These are phyloP conservation scores for Fraxinus excelsior DNA, from an alignment of 257 asterid genomes.

Conservation along the genomic window DNA sequence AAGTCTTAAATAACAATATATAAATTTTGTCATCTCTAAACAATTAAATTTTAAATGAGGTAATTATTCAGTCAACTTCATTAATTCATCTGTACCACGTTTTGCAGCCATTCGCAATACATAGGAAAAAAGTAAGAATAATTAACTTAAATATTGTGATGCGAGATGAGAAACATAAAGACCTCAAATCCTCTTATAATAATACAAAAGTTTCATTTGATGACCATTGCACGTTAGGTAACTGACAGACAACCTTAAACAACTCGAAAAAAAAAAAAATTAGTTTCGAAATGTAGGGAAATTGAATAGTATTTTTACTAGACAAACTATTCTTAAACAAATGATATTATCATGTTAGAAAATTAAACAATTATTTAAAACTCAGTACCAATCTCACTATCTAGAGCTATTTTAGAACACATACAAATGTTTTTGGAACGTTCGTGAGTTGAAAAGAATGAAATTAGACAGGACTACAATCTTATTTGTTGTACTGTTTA, in stretches of 20 bases:
- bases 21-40: too few relatives aligned
- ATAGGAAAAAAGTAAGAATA: neutral
- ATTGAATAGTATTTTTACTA: neutral
- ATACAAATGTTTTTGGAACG: neutral
- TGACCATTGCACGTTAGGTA: neutral
- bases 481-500: too few relatives aligned
- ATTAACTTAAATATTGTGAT: neutral
- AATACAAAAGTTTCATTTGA: neutral
- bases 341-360: neutral
- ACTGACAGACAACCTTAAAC: conserved; percentile 10
- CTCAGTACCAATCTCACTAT: too few relatives aligned
- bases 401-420: neutral
- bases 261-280: neutral
- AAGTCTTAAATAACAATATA: too few relatives aligned
- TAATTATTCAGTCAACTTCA: conserved; percentile 11
- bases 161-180: neutral
- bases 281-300: neutral
- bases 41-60: conserved; percentile 6
- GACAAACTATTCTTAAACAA: neutral
- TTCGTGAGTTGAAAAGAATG: neutral
- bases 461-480: neutral
- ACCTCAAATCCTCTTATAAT: neutral
- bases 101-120: conserved; percentile 1
- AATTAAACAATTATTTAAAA: too few relatives aligned
- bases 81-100: neutral